Percentiles rank a stretch among this genome's conserved stretches.
phyloP scores from a whole-genome alignment of 257 asterid species.

The Jacaranda copaia region DNA sequence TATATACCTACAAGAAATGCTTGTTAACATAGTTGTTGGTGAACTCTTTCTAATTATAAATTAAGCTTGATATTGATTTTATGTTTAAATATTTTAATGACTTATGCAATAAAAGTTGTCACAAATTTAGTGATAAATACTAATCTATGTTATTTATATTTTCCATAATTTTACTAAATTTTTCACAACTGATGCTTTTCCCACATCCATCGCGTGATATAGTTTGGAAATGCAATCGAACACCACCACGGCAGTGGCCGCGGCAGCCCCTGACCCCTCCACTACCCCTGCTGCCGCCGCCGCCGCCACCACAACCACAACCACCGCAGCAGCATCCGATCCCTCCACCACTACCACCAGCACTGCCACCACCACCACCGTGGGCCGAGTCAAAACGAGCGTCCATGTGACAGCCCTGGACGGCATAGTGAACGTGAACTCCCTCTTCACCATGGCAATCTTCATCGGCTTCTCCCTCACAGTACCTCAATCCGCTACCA shows the following conservation, averaged over 20 bases:
- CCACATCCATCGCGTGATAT: background rate
- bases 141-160: no score
- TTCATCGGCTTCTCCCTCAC: slow-evolving; percentile 42
- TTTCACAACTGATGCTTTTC: no score
- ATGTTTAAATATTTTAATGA: no score
- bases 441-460: slow-evolving; percentile 31
- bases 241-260: background rate
- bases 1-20: no score
- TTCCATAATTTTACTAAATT: no score
- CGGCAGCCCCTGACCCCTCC: no score
- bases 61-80: no score
- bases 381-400: background rate
- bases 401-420: slow-evolving; percentile 25
- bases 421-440: slow-evolving; percentile 29
- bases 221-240: background rate
- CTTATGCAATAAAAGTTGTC: no score
- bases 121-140: no score
- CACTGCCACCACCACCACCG: background rate
- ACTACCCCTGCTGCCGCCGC: background rate
- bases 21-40: no score
- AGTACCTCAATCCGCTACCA: slow-evolving; percentile 20
- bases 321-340: background rate
- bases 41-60: no score
- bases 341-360: background rate
- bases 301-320: background rate